Conservation (phyloP, 371 early-diverging fungal species). For the Mucor piriformis region DNA sequence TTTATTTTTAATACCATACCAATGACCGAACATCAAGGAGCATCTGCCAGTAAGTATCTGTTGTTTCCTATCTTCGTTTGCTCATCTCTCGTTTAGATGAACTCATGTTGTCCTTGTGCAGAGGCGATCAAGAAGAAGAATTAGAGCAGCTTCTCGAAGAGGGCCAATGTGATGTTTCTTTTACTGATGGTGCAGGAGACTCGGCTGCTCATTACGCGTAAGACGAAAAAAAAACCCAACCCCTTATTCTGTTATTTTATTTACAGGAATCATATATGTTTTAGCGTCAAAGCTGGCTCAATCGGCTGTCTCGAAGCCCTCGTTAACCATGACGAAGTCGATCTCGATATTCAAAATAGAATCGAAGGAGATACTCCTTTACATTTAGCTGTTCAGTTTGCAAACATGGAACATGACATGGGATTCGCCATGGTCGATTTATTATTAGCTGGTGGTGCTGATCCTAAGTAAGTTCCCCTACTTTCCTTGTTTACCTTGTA, state of each 20-base stretch:
- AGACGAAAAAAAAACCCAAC: constrained; percentile 13
- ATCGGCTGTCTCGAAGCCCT: constrained; percentile 64
- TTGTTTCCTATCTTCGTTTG: no score
- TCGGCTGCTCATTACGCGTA: constrained; percentile 74
- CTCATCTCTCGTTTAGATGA: constrained; percentile 44
- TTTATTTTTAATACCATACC: no score
- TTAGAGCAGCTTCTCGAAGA: constrained; percentile 40
- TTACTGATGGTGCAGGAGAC: constrained; percentile 64
- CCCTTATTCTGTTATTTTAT: background rate
- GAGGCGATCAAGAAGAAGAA: constrained; percentile 58
- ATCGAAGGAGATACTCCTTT: constrained; percentile 67
- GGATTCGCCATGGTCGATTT: constrained; percentile 59
- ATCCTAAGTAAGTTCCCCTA: constrained; percentile 37
- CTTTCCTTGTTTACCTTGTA: background rate
- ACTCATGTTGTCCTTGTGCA: constrained; percentile 58
- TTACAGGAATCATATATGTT: no score
- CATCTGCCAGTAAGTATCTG: constrained; percentile 7
- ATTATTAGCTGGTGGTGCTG: constrained; percentile 59
- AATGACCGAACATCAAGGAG: constrained; percentile 16
- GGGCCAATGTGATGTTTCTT: constrained; percentile 53
- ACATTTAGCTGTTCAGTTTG: constrained; percentile 63
- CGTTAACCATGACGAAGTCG: constrained; percentile 55
- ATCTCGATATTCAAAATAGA: constrained; percentile 57
- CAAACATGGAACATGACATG: constrained; percentile 45
- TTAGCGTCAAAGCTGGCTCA: constrained; percentile 62